Base-by-base conservation (phyloP, 2,329 filamentous ascomycete species). In the Ophiostoma perfectum region DNA sequence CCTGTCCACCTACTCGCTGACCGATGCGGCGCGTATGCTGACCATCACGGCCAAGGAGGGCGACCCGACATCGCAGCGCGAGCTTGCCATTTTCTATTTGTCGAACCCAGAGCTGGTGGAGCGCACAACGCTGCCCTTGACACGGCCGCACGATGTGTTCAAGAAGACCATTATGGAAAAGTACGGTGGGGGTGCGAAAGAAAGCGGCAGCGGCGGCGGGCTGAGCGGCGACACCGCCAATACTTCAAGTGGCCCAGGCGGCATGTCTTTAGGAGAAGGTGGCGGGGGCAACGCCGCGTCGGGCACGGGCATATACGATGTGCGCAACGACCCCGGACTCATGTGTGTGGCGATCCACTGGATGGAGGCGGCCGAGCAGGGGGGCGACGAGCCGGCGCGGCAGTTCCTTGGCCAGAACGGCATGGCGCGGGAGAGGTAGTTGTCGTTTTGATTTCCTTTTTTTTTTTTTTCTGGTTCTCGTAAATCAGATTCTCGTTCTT, bases 301-400 rank as follows among this genome's bases (percentile, higher is more conserved):
- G 72, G 72, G 58, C 52, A 72, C 73, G 49, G 77, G 77, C 66
- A 79, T 81, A 64, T 80, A 80, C 18, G 80, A 86, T 70, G 82
- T 86, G 47, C 78, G 92, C 72, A 93, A 89, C 70, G 92, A 97
- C 76, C 91, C 92, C 1, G 90, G 90, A 67, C 88, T 93, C 58
- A 95, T 98, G 91, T 97, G 93, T 74, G 87, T 97, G 69, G 94
- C 94, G 9, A 88, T 96, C 78, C 94, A 98, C 81, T 98, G 94
- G 93, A 97, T 98, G 93, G 92, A 94, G 80, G 83, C 91, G 72
- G 93, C 91, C 49, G 90, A 92, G 73, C 85, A 86, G 67, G 93
- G 93, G n/a, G 93, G 93, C 0, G 94, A 98, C 76, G 86, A 90
- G 75, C 81, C 96, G 73, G 94, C 94, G 27, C 89, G 87, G 76